Percentiles rank a stretch among this genome's conserved stretches.
Conservation (phyloP, 139 green algal genomes). For the Gonium pectorale region DNA sequence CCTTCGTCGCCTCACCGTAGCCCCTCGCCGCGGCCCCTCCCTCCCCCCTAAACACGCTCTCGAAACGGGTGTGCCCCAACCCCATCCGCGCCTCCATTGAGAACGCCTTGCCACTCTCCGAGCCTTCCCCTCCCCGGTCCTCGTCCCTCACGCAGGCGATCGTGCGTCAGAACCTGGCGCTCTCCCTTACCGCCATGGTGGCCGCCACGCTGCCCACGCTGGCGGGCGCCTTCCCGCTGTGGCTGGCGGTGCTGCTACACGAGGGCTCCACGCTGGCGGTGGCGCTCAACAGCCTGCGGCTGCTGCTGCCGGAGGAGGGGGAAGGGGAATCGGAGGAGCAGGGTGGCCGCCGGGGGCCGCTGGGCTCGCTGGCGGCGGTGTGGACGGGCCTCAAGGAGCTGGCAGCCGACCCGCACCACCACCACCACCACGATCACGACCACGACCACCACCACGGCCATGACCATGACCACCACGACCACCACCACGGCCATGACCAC, state of each 20-base stretch:
- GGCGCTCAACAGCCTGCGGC: constrained; percentile 86
- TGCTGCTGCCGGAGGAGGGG: constrained; percentile 49
- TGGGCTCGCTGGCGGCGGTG: constrained; percentile 5
- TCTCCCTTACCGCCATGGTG: constrained; percentile 82
- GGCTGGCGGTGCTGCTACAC: constrained; percentile 90
- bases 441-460: background rate
- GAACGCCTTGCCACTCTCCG: too few relatives aligned
- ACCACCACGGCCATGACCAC: background rate
- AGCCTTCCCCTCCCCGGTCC: too few relatives aligned
- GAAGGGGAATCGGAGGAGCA: background rate
- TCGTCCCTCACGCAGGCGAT: background rate
- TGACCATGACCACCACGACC: background rate
- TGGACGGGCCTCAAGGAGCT: background rate
- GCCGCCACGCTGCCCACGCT: constrained; percentile 80
- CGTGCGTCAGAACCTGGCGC: constrained; percentile 76
- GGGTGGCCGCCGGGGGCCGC: background rate
- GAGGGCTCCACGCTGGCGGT: constrained; percentile 93
- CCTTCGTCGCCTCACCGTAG: too few relatives aligned
- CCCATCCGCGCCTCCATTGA: too few relatives aligned
- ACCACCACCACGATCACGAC: constrained; percentile 37
- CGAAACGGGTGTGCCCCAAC: too few relatives aligned
- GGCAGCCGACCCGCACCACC: constrained; percentile 41
- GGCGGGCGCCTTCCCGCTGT: constrained; percentile 88
- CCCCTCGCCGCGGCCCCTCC: too few relatives aligned
- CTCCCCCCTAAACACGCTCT: too few relatives aligned